Evolutionary conservation across 2,329 filamentous ascomycete species (phyloP), one percentile per base, ranked within the genome.

Genomic region (Neofusicoccum laricinum): DNA sequence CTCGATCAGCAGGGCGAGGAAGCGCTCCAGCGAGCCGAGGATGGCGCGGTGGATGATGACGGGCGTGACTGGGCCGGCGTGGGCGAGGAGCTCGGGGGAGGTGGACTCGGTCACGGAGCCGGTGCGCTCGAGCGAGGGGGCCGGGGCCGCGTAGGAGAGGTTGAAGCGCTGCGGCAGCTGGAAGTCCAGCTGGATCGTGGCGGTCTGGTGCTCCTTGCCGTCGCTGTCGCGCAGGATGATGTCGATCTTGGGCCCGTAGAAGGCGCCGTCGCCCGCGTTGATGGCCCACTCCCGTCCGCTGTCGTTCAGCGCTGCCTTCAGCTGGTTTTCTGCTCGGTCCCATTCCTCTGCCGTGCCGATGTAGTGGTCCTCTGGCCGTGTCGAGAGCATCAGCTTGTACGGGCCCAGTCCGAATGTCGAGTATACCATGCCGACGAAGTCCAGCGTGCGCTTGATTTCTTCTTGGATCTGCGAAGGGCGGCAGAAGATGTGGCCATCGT

Each of bases 401-500:
- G 88, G 84, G 0, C 89, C 89, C 3, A 96, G 81, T 0, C 84
- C 83, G 66, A 95, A 86, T 0, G 88, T 88, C 21, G 81, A 80
- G 75, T 94, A 93, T 0, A 90, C 87, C 71, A 88, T 85, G 61
- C 86, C 84, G 57, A 94, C 88, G 74, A 95, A 94, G 40, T 88
- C 86, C 50, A 95, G 77, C 1, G 90, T 92, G 66, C 85, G 85
- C 62, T 84, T 83, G 64, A 95, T 94, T 77, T 95, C 91, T 2
- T 85, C 80, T 68, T 87, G 82, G 65, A 94, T 91, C 76, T 95
- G 91, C 51, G 84, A 82, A 5, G 90, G 90, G 1, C 90, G 86
- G 41, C 93, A 97, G 84, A 99, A 97, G 70, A 97, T 95, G 76
- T 99, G 95, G 2, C 91, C 91, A 76, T 99, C 95, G 72, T 99